Base-by-base conservation (phyloP, 352 stramenopile species). In the Achlya hypogyna region DNA sequence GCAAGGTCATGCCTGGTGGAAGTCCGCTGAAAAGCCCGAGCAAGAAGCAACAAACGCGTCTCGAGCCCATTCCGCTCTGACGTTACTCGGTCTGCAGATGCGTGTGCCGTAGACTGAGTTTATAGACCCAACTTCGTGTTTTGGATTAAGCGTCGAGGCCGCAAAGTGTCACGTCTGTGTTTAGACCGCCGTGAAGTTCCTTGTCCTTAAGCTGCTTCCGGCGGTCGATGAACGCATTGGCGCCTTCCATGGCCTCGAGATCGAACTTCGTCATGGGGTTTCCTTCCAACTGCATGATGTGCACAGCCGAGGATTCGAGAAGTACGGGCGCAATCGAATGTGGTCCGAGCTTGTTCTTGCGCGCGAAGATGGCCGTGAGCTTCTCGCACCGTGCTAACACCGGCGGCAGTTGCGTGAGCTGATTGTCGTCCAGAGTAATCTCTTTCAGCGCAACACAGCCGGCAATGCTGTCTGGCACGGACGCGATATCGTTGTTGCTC, bases 191-290 rank as follows among this genome's bases (percentile, higher is more conserved):
- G 58, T 91, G 82, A 56, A 94, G 86, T 64, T 91, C 86, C 76
- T 94, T 94, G 76, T 94, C 88, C 69, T 94, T 94, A 40, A 89
- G 74, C 62, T 81, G 72, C 40, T 79, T 93, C 32, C 86, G 86
- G n/a, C 86, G 78, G 62, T 73, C 67, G 43, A 93, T 63, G 71
- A 94, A 94, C 28, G 71, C 72, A 12, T 91, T 77, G 43, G 90
- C 84, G 34, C 86, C 84, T 20, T 89, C 75, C 86, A 94, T 93
- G 31, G 59, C 63, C 62, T 91, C 81, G 9, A 94, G 62, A 6
- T 94, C 81, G 23, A 82, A 73, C 65, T 94, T 94, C 27, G 60
- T 88, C 76, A 94, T 78, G 0, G 81, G 76, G 62, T 94, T 93
- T 8, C 84, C 77, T 53, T 94, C 84, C 22, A 94, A 65, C 53